Conservation (phyloP, 306 rosid species). For the Dalbergia cochinchinensis region DNA sequence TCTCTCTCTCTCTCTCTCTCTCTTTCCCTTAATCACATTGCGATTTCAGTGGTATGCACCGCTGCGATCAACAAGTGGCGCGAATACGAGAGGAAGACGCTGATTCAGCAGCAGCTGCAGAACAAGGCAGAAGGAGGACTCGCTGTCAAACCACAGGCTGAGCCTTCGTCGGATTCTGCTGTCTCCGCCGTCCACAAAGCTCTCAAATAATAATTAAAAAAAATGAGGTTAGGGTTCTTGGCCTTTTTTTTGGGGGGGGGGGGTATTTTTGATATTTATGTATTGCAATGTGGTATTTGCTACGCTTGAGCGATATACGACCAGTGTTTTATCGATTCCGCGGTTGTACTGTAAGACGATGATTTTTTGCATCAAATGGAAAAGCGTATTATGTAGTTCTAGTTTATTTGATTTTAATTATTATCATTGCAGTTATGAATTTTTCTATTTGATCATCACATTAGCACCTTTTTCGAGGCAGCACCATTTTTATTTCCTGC, state of each 20-base stretch:
- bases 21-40: background rate
- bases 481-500: no score
- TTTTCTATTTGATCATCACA: background rate
- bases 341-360: slow-evolving; percentile 10
- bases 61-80: slow-evolving; percentile 66
- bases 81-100: slow-evolving; percentile 61
- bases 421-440: background rate
- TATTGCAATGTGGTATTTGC: background rate
- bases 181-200: slow-evolving; percentile 48
- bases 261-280: background rate
- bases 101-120: slow-evolving; percentile 47
- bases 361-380: slow-evolving; percentile 23
- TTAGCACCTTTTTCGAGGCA: background rate
- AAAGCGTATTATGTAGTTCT: slow-evolving; percentile 1
- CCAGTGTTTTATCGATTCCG: background rate
- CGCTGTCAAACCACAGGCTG: slow-evolving; percentile 10
- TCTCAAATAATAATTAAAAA: slow-evolving; percentile 41
- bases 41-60: slow-evolving; percentile 60
- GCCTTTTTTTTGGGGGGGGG: background rate
- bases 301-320: background rate
- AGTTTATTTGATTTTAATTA: slow-evolving; percentile 1
- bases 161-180: slow-evolving; percentile 49
- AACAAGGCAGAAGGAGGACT: slow-evolving; percentile 5
- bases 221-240: slow-evolving; percentile 42
- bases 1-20: background rate